Evolutionary conservation across 1,284 basidiomycete genomes (phyloP).

Genomic region (Pterulicium gracile): DNA sequence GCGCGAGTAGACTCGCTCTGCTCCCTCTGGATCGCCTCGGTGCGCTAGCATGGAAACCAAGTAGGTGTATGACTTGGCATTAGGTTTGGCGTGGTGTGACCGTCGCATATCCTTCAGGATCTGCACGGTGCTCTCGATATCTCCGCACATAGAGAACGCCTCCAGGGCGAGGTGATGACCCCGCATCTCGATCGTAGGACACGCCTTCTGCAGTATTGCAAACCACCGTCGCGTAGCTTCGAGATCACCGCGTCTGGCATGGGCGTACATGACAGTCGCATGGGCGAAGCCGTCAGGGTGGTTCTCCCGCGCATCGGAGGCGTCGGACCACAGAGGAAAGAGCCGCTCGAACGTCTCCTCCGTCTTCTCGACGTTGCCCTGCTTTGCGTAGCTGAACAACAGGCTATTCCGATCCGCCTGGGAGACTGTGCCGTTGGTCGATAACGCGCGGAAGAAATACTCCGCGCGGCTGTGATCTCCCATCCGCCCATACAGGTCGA

Average conservation of each 20-base stretch:
- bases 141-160: slow-evolving; percentile 45
- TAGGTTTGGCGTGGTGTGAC: slow-evolving; percentile 32
- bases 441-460: slow-evolving; percentile 29
- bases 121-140: slow-evolving; percentile 41
- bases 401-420: slow-evolving; percentile 29
- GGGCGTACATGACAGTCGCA: slow-evolving; percentile 44
- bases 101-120: slow-evolving; percentile 58
- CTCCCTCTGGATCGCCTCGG: slow-evolving; percentile 55
- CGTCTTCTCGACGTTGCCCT: slow-evolving; percentile 30
- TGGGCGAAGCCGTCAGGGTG: slow-evolving; percentile 40
- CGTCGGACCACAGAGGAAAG: slow-evolving; percentile 27
- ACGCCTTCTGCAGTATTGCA: slow-evolving; percentile 35
- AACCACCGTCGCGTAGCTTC: slow-evolving; percentile 49
- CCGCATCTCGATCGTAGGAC: slow-evolving; percentile 39
- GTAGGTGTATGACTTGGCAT: slow-evolving; percentile 51
- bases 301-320: slow-evolving; percentile 17
- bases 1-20: slow-evolving; percentile 56
- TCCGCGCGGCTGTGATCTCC: slow-evolving; percentile 37
- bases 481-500: slow-evolving; percentile 39
- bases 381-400: slow-evolving; percentile 43
- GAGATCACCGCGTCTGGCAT: slow-evolving; percentile 38
- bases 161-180: slow-evolving; percentile 56
- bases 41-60: slow-evolving; percentile 63
- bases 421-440: slow-evolving; percentile 17
- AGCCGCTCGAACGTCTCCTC: slow-evolving; percentile 41